A percentile compares a stretch with the other conserved stretches of the same genome.
These are phyloP conservation scores for Solanum paucissectum DNA, from an alignment of 257 asterid species.

Conservation along the genomic window DNA sequence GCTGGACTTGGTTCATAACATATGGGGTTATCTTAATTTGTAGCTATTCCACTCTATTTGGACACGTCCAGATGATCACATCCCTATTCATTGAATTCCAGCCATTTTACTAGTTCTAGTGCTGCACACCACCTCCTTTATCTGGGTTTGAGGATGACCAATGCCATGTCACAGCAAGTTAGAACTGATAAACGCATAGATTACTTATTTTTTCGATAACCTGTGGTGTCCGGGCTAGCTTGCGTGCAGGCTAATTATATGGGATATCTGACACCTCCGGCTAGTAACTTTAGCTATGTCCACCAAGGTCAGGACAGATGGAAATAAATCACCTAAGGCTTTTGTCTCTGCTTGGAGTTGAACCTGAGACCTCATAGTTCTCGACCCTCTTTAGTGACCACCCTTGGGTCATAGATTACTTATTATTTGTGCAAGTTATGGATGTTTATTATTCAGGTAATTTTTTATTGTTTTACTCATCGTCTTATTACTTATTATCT, in stretches of 20 bases:
- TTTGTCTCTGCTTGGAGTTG: not conserved
- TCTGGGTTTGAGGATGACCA: not conserved
- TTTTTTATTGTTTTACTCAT: not conserved
- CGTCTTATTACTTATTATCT: not conserved
- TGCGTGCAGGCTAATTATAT: not conserved
- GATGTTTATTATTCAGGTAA: not conserved
- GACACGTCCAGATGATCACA: not conserved
- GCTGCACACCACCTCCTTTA: not conserved
- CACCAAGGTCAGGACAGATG: too few species aligned
- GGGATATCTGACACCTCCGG: not conserved
- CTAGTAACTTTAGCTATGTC: not conserved
- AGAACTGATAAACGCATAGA: not conserved
- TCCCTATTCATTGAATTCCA: not conserved
- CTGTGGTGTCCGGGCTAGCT: not conserved
- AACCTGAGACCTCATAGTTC: not conserved
- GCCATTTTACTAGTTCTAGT: not conserved
- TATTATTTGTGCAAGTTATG: not conserved
- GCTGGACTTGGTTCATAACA: too few species aligned
- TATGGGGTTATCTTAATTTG: not conserved
- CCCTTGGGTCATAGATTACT: not conserved
- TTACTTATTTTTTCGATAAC: not conserved
- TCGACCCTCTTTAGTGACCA: not conserved
- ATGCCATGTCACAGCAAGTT: not conserved
- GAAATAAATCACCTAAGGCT: not conserved
- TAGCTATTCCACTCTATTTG: not conserved